Percentiles rank a stretch among this genome's conserved stretches.
Evolutionary conservation across 805 yeast genomes (phyloP).

Genomic region (Wickerhamomyces rabaulensis): DNA sequence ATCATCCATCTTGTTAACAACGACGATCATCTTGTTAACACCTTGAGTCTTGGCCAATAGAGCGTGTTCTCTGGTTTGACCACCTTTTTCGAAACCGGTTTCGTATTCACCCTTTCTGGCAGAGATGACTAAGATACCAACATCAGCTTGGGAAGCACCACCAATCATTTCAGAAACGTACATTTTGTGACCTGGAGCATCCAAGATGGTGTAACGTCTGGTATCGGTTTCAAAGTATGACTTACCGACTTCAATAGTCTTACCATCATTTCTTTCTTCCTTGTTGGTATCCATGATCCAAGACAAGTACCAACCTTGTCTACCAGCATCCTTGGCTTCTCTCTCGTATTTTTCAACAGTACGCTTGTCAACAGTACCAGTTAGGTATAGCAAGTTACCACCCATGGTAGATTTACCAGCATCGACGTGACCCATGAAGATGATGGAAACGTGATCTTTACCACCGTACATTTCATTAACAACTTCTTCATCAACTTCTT

Average conservation of each 20-base stretch:
- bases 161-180: conserved; percentile 99
- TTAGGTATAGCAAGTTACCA: conserved; percentile 87
- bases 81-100: conserved; percentile 98
- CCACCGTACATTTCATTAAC: conserved; percentile 94
- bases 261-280: conserved; percentile 98
- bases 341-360: conserved; percentile 96
- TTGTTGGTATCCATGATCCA: conserved; percentile 99
- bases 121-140: conserved; percentile 93
- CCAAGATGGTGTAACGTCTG: conserved; percentile 95
- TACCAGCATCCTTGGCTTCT: conserved; percentile 98
- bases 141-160: conserved; percentile 99
- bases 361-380: conserved; percentile 98
- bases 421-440: conserved; percentile 99
- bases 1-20: conserved; percentile 98
- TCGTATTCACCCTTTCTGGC: conserved; percentile 99
- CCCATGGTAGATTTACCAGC: conserved; percentile 99
- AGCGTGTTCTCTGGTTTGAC: conserved; percentile 98
- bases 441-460: conserved; percentile 93
- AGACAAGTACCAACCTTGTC: conserved; percentile 99
- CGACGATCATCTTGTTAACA: conserved; percentile 89
- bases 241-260: conserved; percentile 98
- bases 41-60: conserved; percentile 97
- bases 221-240: conserved; percentile 97
- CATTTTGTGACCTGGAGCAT: conserved; percentile 99
- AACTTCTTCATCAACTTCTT: conserved; percentile 77